These are phyloP conservation scores for Bjerkandera adusta DNA, from an alignment of 1,284 basidiomycete genomes.

Conservation along the genomic window DNA sequence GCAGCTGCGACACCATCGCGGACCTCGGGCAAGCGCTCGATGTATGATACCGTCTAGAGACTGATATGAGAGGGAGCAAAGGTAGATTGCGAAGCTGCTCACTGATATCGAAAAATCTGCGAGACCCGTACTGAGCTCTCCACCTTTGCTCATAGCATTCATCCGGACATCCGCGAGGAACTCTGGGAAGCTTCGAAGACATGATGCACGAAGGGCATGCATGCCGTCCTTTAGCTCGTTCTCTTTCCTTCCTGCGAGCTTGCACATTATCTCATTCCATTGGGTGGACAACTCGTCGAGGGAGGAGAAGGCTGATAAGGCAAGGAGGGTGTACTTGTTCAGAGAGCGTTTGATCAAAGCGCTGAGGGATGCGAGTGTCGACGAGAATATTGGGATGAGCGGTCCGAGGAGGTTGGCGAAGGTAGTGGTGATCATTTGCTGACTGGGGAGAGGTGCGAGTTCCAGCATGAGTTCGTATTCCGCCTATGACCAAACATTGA, in stretches of 20 bases:
- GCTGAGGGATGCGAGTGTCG: slow-evolving; percentile 59
- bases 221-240: slow-evolving; percentile 73
- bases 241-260: slow-evolving; percentile 44
- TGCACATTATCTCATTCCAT: slow-evolving; percentile 66
- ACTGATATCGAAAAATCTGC: slow-evolving; percentile 64
- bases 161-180: slow-evolving; percentile 73
- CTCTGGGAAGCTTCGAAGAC: slow-evolving; percentile 77
- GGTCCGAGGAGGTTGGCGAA: slow-evolving; percentile 63
- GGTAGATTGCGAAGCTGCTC: slow-evolving; percentile 4
- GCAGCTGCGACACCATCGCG: slow-evolving; percentile 62
- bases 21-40: slow-evolving; percentile 67
- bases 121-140: slow-evolving; percentile 56
- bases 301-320: slow-evolving; percentile 62
- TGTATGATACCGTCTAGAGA: slow-evolving; percentile 60
- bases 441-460: slow-evolving; percentile 54
- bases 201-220: slow-evolving; percentile 59
- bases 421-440: slow-evolving; percentile 47
- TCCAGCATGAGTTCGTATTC: slow-evolving; percentile 63
- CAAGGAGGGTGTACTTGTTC: slow-evolving; percentile 83
- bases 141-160: slow-evolving; percentile 46
- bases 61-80: neutral
- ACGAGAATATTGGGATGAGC: slow-evolving; percentile 58
- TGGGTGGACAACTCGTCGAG: slow-evolving; percentile 51
- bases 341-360: slow-evolving; percentile 76
- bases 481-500: slow-evolving; percentile 37